A percentile compares a stretch with the other conserved stretches of the same genome.
These are phyloP conservation scores for Orbilia javanica DNA, from an alignment of 2,329 filamentous ascomycete species.

Conservation along the genomic window DNA sequence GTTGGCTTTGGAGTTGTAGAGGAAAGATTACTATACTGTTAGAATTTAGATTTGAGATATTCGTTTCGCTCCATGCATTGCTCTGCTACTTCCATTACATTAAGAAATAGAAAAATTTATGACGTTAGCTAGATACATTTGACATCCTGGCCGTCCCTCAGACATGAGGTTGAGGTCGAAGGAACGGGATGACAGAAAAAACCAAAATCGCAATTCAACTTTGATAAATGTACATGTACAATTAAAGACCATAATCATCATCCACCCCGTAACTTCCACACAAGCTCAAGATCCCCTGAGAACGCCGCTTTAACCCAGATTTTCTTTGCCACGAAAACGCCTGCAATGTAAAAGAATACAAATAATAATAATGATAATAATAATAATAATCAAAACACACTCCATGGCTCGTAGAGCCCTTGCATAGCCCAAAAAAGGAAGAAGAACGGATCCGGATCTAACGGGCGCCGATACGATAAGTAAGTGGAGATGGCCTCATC, in stretches of 20 bases:
- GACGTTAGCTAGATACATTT: slow-evolving; percentile 11
- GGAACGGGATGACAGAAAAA: background rate
- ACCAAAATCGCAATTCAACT: slow-evolving; percentile 14
- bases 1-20: background rate
- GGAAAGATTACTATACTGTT: background rate
- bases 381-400: too few relatives aligned
- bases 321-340: slow-evolving; percentile 48
- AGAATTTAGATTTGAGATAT: background rate
- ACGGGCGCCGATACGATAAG: slow-evolving; percentile 16
- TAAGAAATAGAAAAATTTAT: slow-evolving; percentile 14
- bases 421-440: background rate
- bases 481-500: slow-evolving; percentile 49
- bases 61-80: slow-evolving; percentile 31
- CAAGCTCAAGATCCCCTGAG: slow-evolving; percentile 1
- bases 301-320: slow-evolving; percentile 42
- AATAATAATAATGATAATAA: background rate
- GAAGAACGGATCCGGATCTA: slow-evolving; percentile 29
- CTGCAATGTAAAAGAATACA: slow-evolving; percentile 30
- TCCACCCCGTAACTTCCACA: slow-evolving; percentile 1
- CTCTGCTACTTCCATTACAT: slow-evolving; percentile 19
- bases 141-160: background rate
- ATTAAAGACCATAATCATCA: slow-evolving; percentile 19
- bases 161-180: background rate
- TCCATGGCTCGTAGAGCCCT: slow-evolving; percentile 45
- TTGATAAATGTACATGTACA: slow-evolving; percentile 35